phyloP scores from a whole-genome alignment of 768 basidiomycete genomes.

The Xerocomellus amylosporus region DNA sequence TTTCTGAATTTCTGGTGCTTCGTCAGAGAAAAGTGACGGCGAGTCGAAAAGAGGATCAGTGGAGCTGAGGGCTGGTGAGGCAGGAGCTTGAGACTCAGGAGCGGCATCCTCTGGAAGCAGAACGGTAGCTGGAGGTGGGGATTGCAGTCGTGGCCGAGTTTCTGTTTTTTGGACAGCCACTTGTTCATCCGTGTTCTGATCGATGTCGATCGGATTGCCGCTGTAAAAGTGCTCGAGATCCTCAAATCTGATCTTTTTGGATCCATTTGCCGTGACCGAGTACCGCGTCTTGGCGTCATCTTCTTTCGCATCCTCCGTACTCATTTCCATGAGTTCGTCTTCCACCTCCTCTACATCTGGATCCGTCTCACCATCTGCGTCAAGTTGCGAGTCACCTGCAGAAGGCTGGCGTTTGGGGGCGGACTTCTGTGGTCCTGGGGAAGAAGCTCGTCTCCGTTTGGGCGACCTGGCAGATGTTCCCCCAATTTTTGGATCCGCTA shows the following conservation, averaged over 20 bases:
- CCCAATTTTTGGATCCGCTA: slow-evolving; percentile 5
- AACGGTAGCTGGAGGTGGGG: neutral
- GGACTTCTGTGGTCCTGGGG: slow-evolving; percentile 24
- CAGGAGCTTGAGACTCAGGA: slow-evolving; percentile 1
- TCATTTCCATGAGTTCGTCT: slow-evolving; percentile 29
- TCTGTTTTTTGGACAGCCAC: neutral
- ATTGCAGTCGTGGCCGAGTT: neutral
- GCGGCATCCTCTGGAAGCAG: neutral
- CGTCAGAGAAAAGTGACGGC: slow-evolving; percentile 9
- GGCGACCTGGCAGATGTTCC: neutral
- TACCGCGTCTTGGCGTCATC: slow-evolving; percentile 1
- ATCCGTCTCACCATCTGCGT: slow-evolving; percentile 34
- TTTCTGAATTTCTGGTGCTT: slow-evolving; percentile 4
- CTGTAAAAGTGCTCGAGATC: slow-evolving; percentile 32
- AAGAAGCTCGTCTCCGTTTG: slow-evolving; percentile 30
- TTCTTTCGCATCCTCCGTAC: slow-evolving; percentile 21
- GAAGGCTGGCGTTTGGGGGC: slow-evolving; percentile 21
- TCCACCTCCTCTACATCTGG: slow-evolving; percentile 39
- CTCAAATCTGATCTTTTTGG: slow-evolving; percentile 22
- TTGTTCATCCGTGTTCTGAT: slow-evolving; percentile 20
- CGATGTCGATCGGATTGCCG: slow-evolving; percentile 32
- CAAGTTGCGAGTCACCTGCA: slow-evolving; percentile 29
- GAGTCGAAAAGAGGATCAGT: slow-evolving; percentile 33
- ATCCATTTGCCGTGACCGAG: neutral
- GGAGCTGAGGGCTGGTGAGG: slow-evolving; percentile 11